phyloP scores from a whole-genome alignment of 176 grass and related monocot genomes.

The Rhynchospora tenuis region DNA sequence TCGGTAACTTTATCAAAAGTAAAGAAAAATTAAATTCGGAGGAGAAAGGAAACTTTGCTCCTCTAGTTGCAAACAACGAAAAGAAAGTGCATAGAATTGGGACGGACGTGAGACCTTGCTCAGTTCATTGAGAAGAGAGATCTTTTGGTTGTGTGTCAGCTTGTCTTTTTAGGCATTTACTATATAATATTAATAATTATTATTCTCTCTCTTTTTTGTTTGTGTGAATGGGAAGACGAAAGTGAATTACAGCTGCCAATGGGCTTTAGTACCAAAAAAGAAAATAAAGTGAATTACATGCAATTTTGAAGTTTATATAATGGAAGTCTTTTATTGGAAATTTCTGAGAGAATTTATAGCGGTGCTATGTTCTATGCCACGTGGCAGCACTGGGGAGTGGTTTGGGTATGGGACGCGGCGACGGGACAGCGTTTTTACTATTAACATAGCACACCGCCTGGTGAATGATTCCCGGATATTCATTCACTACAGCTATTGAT shows the following conservation, averaged over 20 bases:
- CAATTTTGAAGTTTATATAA: neutral
- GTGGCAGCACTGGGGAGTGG: conserved; percentile 4
- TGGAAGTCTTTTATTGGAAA: neutral
- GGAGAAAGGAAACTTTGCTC: neutral
- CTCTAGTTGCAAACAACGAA: neutral
- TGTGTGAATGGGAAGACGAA: neutral
- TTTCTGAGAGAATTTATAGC: neutral
- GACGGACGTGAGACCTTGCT: neutral
- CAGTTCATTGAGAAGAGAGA: conserved; percentile 12
- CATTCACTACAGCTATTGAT: neutral
- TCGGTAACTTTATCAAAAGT: neutral
- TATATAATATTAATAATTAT: neutral
- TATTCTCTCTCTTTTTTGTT: neutral
- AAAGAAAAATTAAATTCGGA: neutral
- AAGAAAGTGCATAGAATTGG: conserved; percentile 2
- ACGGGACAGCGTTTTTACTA: conserved; percentile 1
- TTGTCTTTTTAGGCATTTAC: neutral
- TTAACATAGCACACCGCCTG: neutral
- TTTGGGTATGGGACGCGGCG: conserved; percentile 28
- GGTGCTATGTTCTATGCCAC: conserved; percentile 1
- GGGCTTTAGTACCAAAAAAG: too few species aligned
- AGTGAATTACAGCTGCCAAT: neutral
- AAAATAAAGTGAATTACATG: neutral
- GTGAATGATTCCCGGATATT: neutral
- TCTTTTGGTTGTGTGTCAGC: neutral